phyloP scores from a whole-genome alignment of 2,329 filamentous ascomycete genomes.

The Raffaelea ambrosiae region DNA sequence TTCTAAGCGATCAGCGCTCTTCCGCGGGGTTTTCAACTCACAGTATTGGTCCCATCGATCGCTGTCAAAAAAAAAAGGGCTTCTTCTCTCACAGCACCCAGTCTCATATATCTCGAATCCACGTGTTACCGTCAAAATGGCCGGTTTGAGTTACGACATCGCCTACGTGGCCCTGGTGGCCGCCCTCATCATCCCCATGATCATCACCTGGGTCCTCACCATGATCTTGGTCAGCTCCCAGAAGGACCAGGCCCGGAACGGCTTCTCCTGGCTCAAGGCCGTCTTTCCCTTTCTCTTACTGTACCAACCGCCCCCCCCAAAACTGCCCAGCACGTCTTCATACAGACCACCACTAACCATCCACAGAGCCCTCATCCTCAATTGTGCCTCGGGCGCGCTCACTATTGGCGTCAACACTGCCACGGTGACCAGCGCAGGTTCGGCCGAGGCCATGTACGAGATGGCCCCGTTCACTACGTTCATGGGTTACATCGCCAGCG shows the following conservation, averaged over 20 bases:
- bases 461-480: background rate
- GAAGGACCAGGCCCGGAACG: conserved; percentile 14
- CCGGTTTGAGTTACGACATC: background rate
- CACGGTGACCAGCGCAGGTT: background rate
- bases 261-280: conserved; percentile 14
- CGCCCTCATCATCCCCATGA: conserved; percentile 12
- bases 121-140: background rate
- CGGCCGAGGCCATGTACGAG: conserved; percentile 1
- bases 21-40: no score
- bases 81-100: no score
- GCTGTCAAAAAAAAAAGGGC: no score
- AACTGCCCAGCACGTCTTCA: no score
- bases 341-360: background rate
- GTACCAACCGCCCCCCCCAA: no score
- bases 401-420: background rate
- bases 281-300: conserved; percentile 11
- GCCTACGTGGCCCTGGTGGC: conserved; percentile 4
- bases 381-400: background rate
- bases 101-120: no score
- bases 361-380: background rate
- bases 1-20: no score
- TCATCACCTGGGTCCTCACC: conserved; percentile 14
- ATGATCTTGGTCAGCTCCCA: conserved; percentile 12
- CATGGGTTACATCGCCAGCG: conserved; percentile 9
- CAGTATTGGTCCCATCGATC: no score